Conservation (phyloP, 2,329 filamentous ascomycete genomes). For the Cladosporium halotolerans region DNA sequence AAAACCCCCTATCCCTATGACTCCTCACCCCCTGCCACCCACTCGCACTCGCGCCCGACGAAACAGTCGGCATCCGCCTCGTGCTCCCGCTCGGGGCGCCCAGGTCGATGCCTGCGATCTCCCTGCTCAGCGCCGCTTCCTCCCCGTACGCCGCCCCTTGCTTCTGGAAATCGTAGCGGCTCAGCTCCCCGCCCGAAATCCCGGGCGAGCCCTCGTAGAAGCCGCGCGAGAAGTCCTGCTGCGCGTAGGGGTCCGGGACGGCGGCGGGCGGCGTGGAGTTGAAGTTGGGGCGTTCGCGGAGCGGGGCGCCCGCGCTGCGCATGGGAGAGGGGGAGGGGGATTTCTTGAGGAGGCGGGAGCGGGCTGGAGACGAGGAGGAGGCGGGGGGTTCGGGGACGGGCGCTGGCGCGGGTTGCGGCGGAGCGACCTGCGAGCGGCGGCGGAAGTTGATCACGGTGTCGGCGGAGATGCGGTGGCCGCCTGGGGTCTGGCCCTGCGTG, state of each 20-base stretch:
- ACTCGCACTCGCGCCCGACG: slow-evolving; percentile 14
- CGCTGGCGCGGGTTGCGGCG: slow-evolving; percentile 30
- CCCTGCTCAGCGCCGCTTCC: slow-evolving; percentile 59
- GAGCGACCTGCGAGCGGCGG: slow-evolving; percentile 36
- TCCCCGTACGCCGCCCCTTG: slow-evolving; percentile 35
- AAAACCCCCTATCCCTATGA: slow-evolving; percentile 28
- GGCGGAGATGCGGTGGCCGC: slow-evolving; percentile 20
- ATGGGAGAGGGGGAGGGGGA: slow-evolving; percentile 12
- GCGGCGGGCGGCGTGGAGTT: slow-evolving; percentile 29
- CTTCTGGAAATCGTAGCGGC: slow-evolving; percentile 20
- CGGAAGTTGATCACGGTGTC: slow-evolving; percentile 31
- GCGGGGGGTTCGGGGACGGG: slow-evolving; percentile 26
- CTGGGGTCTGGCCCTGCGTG: slow-evolving; percentile 11
- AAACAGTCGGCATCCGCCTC: slow-evolving; percentile 6
- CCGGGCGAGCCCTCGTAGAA: slow-evolving; percentile 30
- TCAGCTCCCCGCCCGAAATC: slow-evolving; percentile 16
- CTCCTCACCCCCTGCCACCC: slow-evolving; percentile 27
- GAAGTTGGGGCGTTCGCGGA: slow-evolving; percentile 37
- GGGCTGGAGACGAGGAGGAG: slow-evolving; percentile 34
- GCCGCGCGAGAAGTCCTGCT: slow-evolving; percentile 43
- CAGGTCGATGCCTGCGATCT: slow-evolving; percentile 54
- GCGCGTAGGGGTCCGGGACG: slow-evolving; percentile 45
- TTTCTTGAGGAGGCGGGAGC: slow-evolving; percentile 62
- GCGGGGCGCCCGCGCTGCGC: slow-evolving; percentile 14
- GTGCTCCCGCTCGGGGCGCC: slow-evolving; percentile 20